Evolutionary conservation across 139 green algal genomes (phyloP), one percentile per base, ranked within the genome.

Genomic region (Tetradesmus lagerheimii): DNA sequence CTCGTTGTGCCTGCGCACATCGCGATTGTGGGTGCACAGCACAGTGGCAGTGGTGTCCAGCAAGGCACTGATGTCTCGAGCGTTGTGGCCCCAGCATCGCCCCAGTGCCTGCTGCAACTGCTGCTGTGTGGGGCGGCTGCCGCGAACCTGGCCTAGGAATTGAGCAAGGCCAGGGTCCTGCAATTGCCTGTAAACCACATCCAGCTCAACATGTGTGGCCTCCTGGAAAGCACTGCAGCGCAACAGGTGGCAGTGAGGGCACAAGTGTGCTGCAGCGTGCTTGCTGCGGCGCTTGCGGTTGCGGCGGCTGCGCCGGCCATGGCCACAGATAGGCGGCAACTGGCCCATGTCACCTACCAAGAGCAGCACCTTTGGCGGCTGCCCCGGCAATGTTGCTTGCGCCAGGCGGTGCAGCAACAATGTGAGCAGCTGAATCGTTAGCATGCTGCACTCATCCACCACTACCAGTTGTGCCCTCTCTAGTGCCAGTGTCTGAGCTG

Each of bases 261-360:
- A 88, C 3, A 80, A 4, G 15, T 38, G 45, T 9, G 45, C 45
- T 57, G 45, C 62, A n/a, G 62, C 38, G 37, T 85, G 39, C 79
- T 66, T 27, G 38, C 31, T 27, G 11, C 45, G 29, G 11, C 5
- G 25, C 23, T 20, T 29, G n/a, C n/a, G n/a, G n/a, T n/a, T n/a
- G n/a, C n/a, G n/a, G n/a, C n/a, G n/a, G n/a, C n/a, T n/a, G n/a
- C n/a, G n/a, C n/a, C n/a, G n/a, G n/a, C n/a, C n/a, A n/a, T n/a
- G n/a, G n/a, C n/a, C n/a, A n/a, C n/a, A 82, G 75, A 82, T 27
- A 4, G n/a, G 75, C 9, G 67, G 67, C 80, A 87, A 25, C 81
- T 87, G 81, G 2, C 41, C 81, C 11, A 74, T 43, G 50, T 87
- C 50, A 15, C 81, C 81, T 14, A 87, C 81, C 81, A 87, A 29